Evolutionary conservation across 225 moss, liverwort and hornwort species (phyloP).

Genomic region (Anthoceros angustus): DNA sequence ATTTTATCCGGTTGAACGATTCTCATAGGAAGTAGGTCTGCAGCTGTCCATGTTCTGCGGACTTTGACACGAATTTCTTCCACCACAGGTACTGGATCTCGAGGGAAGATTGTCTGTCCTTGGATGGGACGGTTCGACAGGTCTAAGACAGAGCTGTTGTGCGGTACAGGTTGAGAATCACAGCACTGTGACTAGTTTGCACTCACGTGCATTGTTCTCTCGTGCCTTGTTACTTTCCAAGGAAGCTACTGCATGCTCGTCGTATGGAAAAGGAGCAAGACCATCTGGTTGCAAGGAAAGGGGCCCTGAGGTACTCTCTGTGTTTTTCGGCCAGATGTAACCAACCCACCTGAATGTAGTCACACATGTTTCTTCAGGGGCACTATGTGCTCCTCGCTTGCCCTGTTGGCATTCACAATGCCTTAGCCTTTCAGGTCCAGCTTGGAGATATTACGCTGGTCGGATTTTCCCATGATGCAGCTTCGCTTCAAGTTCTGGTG

Average conservation of each 20-base stretch:
- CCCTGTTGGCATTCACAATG: not conserved
- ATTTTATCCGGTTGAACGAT: not conserved
- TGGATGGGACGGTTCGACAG: conserved; percentile 24
- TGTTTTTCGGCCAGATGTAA: not conserved
- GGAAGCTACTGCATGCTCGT: conserved; percentile 11
- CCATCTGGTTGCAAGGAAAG: conserved; percentile 11
- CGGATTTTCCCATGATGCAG: conserved; percentile 27
- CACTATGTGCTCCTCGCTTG: not conserved
- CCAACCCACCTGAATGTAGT: not conserved
- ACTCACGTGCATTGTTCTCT: conserved; percentile 26
- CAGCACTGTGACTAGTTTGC: conserved; percentile 13
- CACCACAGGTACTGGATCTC: conserved; percentile 34
- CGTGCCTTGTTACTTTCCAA: conserved; percentile 27
- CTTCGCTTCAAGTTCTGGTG: conserved; percentile 27
- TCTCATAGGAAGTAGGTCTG: not conserved
- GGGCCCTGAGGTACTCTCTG: conserved; percentile 9
- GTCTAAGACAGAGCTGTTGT: conserved; percentile 26
- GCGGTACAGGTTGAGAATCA: conserved; percentile 17
- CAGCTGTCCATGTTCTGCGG: not conserved
- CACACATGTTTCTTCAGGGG: not conserved
- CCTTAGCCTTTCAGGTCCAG: conserved; percentile 8
- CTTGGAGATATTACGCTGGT: conserved; percentile 31
- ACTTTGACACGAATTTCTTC: not conserved
- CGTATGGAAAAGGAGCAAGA: conserved; percentile 6
- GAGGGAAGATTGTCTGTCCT: conserved; percentile 30